Percentiles rank a stretch among this genome's conserved stretches.
Conservation (phyloP, 2,329 filamentous ascomycete species). For the Onygenales sp. region DNA sequence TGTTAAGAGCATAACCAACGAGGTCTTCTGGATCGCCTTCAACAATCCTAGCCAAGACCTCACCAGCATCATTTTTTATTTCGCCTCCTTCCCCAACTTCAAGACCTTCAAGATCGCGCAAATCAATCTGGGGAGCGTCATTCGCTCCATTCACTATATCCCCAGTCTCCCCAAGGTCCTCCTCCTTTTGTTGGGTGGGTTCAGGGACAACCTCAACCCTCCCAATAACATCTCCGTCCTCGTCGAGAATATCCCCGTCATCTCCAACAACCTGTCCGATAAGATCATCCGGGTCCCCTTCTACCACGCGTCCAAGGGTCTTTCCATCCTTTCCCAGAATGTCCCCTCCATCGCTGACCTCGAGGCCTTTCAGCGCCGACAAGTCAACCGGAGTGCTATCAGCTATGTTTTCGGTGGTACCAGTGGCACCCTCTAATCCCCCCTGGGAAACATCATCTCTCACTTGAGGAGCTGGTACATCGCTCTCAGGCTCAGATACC, state of each 20-base stretch:
- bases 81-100: slow-evolving; percentile 45
- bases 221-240: slow-evolving; percentile 26
- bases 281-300: slow-evolving; percentile 33
- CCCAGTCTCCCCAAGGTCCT: slow-evolving; percentile 17
- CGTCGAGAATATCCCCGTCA: slow-evolving; percentile 21
- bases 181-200: slow-evolving; percentile 15
- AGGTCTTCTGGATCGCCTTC: slow-evolving; percentile 33
- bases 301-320: slow-evolving; percentile 28
- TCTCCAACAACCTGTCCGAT: slow-evolving; percentile 33
- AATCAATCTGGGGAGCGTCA: slow-evolving; percentile 25
- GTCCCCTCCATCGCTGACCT: slow-evolving; percentile 27
- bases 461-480: slow-evolving; percentile 34
- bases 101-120: slow-evolving; percentile 27
- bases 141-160: slow-evolving; percentile 29
- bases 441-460: not conserved
- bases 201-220: slow-evolving; percentile 23
- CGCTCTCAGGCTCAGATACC: slow-evolving; percentile 39
- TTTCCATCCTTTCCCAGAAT: slow-evolving; percentile 27
- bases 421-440: slow-evolving; percentile 1
- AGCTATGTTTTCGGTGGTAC: slow-evolving; percentile 1
- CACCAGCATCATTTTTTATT: slow-evolving; percentile 38
- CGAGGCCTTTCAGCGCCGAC: slow-evolving; percentile 29
- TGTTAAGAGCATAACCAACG: slow-evolving; percentile 30
- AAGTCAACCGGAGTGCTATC: slow-evolving; percentile 20
- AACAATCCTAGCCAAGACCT: slow-evolving; percentile 29